Base-by-base conservation (phyloP, 257 asterid genomes). In the Penstemon eatonii region DNA sequence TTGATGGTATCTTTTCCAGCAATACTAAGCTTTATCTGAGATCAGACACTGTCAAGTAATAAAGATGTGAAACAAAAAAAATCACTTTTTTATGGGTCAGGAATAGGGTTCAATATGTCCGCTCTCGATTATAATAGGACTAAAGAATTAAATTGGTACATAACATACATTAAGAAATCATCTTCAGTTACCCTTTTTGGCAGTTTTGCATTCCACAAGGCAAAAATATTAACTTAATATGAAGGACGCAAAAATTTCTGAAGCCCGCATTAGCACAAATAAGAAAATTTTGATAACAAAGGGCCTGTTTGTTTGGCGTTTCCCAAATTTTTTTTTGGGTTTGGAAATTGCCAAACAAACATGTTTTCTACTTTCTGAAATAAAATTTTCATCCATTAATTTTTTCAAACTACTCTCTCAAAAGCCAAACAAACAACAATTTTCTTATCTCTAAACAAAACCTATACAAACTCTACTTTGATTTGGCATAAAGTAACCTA, bases 21-120 rank as follows among this genome's bases (percentile, higher is more conserved):
- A 74, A 93, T 60, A 67, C 89, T 85, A 38, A 90, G 86, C 87
- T 93, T 93, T 74, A 93, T 86, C 99, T 93, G 92, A 65, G 68
- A 82, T 71, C 74, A 82, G 60, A 65, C 40, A 76, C 71, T 49
- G 60, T 58, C 67, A 42, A 51, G 69, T 68, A 75, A 73, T 79
- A 72, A 78, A 73, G 66, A 43, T 47, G 68, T 67, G 72, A 72
- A 72, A 75, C 19, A 43, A 57, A 52, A 58, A 46, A 59, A 33
- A 46, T 39, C 50, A 13, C 44, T 15, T 18, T 19, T 38, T 39
- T 49, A 49, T 8, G 52, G 57, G 67, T 10, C 60, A 18, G 15
- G 46, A 13, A 25, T 36, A 40, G 38, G 56, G 15, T n/a, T 5
- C 42, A 56, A 56, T 56, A 46, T 40, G 42, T 10, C 33, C 54